Evolutionary conservation across 192 early-diverging fungal genomes (phyloP).

Genomic region (Coemansia sp.): DNA sequence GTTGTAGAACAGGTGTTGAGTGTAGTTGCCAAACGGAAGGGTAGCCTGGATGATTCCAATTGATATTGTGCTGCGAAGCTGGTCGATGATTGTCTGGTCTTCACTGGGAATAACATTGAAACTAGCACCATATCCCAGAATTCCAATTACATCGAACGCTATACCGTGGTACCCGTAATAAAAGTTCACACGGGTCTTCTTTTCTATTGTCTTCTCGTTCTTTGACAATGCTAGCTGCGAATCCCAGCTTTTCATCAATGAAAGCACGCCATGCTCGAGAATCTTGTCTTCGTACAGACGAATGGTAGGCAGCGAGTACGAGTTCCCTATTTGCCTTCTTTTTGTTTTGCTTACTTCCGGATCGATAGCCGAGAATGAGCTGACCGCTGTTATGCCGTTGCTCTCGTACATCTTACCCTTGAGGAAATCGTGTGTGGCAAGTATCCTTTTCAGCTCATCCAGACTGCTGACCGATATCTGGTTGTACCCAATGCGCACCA

Average conservation of each 20-base stretch:
- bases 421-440: constrained; percentile 37
- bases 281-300: constrained; percentile 23
- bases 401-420: constrained; percentile 37
- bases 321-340: constrained; percentile 27
- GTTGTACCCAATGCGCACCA: constrained; percentile 45
- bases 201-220: not conserved
- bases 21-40: constrained; percentile 6
- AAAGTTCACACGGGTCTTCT: constrained; percentile 25
- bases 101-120: constrained; percentile 20
- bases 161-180: constrained; percentile 41
- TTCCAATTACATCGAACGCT: constrained; percentile 41
- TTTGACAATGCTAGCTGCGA: not conserved
- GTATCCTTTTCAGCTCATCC: constrained; percentile 22
- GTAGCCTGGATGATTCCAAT: constrained; percentile 7
- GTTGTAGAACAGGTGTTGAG: constrained; percentile 13
- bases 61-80: constrained; percentile 8
- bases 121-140: constrained; percentile 36
- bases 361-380: constrained; percentile 32
- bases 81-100: constrained; percentile 23
- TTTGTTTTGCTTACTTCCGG: constrained; percentile 30
- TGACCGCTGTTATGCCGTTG: constrained; percentile 8
- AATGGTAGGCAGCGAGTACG: constrained; percentile 27
- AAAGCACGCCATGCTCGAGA: constrained; percentile 22
- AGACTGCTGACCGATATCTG: constrained; percentile 33
- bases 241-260: constrained; percentile 35